Evolutionary conservation across 2,329 filamentous ascomycete species (phyloP), one percentile per base, ranked within the genome.

Genomic region (Graphium sp.): DNA sequence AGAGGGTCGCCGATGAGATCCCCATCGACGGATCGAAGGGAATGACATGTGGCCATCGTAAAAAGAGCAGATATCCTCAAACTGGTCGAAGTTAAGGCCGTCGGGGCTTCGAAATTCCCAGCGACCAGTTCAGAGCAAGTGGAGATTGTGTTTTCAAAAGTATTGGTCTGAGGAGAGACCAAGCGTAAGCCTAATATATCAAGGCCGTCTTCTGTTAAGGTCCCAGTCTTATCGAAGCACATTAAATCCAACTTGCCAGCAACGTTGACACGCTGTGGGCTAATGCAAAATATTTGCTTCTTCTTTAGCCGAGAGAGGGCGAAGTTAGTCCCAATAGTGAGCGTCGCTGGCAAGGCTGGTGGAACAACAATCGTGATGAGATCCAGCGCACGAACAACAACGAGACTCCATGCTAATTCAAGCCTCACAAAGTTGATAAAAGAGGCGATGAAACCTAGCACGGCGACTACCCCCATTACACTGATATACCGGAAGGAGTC

Each of bases 141-240:
- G n/a, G n/a, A n/a, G n/a, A n/a, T n/a, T n/a, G n/a, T n/a, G n/a
- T n/a, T n/a, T n/a, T n/a, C n/a, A n/a, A n/a, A n/a, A n/a, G n/a
- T n/a, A n/a, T n/a, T n/a, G n/a, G n/a, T n/a, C n/a, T n/a, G n/a
- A n/a, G 64, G 59, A 32, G 77, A 71, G 7, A 83, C 82, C 6
- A 89, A 72, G 19, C 83, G 73, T 13, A 93, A 73, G 9, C 89
- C 89, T 9, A 98, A 63, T 12, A 98, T 82, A 48, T 98, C 91
- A 23, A 98, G 56, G 0, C 89, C 89, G 48, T 98, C 89, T 50
- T 95, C 89, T 0, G 89, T 98, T 30, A 98, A 58, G 0, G 89
- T 98, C n/a, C 89, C 89, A 1, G 89, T 98, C 55, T 98, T 98
- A 55, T 98, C 89, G 38, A 98, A 98, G 51, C 87, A 94, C 55